phyloP scores from a whole-genome alignment of 768 basidiomycete species.

The Pleurotus giganteus region DNA sequence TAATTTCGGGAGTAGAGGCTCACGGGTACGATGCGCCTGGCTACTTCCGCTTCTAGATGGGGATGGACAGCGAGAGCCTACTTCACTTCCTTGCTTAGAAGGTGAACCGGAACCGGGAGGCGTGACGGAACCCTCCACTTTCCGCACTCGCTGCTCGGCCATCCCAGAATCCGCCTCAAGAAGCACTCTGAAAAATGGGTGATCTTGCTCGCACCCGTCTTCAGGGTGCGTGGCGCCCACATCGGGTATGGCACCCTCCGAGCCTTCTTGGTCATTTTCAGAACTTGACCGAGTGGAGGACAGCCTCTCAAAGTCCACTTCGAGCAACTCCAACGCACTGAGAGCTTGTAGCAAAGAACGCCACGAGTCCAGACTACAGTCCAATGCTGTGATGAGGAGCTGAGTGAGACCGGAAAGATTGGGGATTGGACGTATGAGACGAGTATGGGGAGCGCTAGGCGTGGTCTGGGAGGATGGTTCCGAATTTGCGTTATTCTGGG shows the following conservation, averaged over 20 bases:
- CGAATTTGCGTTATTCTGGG: conserved; percentile 8
- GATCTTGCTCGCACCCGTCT: background rate
- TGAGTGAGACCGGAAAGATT: conserved; percentile 30
- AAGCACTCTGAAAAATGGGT: background rate
- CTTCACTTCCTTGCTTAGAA: background rate
- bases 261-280: background rate
- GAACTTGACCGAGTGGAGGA: background rate
- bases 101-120: background rate
- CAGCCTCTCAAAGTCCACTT: conserved; percentile 41
- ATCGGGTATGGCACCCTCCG: background rate
- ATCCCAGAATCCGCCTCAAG: background rate
- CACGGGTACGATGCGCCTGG: background rate
- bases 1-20: conserved; percentile 21
- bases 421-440: conserved; percentile 25
- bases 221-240: background rate
- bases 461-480: background rate
- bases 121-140: background rate
- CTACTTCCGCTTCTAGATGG: background rate
- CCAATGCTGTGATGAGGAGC: conserved; percentile 40
- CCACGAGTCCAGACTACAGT: conserved; percentile 35
- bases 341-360: conserved; percentile 32
- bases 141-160: background rate
- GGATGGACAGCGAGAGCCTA: background rate
- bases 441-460: background rate
- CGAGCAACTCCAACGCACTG: conserved; percentile 32